These are phyloP conservation scores for Urtica urens DNA, from an alignment of 306 rosid species.

Conservation along the genomic window DNA sequence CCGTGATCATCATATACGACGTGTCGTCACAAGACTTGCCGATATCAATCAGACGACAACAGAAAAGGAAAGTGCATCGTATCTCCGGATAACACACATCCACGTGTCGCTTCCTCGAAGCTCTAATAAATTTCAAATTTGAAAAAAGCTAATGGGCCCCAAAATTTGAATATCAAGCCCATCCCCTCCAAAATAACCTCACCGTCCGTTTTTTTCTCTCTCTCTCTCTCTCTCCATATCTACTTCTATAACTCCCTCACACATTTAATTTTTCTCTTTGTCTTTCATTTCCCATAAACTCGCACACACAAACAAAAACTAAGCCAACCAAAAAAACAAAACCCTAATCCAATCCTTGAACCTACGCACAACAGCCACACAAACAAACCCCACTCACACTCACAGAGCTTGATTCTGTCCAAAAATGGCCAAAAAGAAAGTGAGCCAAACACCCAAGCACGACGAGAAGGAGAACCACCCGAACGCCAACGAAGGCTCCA, in stretches of 20 bases:
- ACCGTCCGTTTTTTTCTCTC: not conserved
- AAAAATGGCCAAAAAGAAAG: conserved; percentile 65
- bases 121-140: no score
- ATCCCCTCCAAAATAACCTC: conserved; percentile 5
- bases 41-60: no score
- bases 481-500: conserved; percentile 1
- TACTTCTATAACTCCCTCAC: no score
- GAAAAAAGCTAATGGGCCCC: conserved; percentile 12
- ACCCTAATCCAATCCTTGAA: conserved; percentile 22
- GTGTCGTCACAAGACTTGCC: no score
- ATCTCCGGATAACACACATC: no score
- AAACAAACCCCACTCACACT: not conserved
- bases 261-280: not conserved
- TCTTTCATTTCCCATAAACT: conserved; percentile 16
- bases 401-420: conserved; percentile 7
- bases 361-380: conserved; percentile 13
- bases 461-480: conserved; percentile 2
- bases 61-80: no score
- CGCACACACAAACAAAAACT: conserved; percentile 28
- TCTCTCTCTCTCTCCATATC: not conserved
- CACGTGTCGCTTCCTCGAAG: no score
- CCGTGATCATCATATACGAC: no score
- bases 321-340: conserved; percentile 5
- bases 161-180: conserved; percentile 21
- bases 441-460: conserved; percentile 18